These are phyloP conservation scores for Pseudopyrenochaeta lycopersici DNA, from an alignment of 2,329 filamentous ascomycete species.

Conservation along the genomic window DNA sequence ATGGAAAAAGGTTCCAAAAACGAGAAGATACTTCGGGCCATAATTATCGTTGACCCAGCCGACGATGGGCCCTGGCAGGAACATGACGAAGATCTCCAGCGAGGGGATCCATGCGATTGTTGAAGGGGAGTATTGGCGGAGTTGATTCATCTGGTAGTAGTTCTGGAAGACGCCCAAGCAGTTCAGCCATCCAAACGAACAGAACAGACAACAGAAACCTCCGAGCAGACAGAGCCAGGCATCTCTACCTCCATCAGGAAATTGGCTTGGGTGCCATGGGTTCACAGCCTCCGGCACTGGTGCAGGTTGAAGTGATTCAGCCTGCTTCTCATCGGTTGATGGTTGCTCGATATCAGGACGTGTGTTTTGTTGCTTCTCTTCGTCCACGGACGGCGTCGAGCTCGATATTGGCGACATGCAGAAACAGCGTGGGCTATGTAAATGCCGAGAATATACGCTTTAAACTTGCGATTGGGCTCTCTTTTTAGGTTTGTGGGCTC, in stretches of 20 bases:
- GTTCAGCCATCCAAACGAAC: slow-evolving; percentile 55
- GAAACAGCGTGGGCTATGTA: not conserved
- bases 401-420: slow-evolving; percentile 21
- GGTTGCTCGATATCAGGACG: slow-evolving; percentile 24
- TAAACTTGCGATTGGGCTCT: too few species aligned
- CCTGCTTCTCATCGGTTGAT: slow-evolving; percentile 18
- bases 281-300: slow-evolving; percentile 20
- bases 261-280: slow-evolving; percentile 42
- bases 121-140: slow-evolving; percentile 49
- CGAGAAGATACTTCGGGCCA: slow-evolving; percentile 66
- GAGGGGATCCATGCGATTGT: slow-evolving; percentile 59
- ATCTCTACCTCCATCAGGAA: slow-evolving; percentile 49
- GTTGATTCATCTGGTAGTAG: slow-evolving; percentile 57
- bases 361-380: slow-evolving; percentile 17
- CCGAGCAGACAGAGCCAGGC: slow-evolving; percentile 45
- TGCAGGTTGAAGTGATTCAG: slow-evolving; percentile 1
- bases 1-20: slow-evolving; percentile 63
- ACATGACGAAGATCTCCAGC: slow-evolving; percentile 59
- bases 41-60: slow-evolving; percentile 71
- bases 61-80: slow-evolving; percentile 65
- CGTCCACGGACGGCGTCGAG: slow-evolving; percentile 22
- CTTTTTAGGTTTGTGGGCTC: not conserved
- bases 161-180: slow-evolving; percentile 57
- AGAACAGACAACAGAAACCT: slow-evolving; percentile 38
- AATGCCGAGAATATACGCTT: not conserved